Conservation (phyloP, 768 basidiomycete species). For the Mycena polygramma region DNA sequence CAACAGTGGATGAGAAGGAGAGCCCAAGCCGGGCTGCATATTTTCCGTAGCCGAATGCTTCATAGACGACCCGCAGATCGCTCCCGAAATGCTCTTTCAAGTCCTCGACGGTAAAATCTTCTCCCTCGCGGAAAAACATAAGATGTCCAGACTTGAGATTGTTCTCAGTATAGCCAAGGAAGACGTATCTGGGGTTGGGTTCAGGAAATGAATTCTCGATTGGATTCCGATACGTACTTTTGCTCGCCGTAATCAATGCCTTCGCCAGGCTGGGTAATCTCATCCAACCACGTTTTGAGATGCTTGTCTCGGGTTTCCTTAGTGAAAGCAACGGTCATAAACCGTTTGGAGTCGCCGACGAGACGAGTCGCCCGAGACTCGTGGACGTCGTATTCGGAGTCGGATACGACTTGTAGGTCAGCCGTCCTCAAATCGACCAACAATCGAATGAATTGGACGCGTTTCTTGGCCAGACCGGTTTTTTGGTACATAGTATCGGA, state of each 20-base stretch:
- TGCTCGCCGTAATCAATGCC: conserved; percentile 1
- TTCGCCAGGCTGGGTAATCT: conserved; percentile 21
- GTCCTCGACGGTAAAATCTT: conserved; percentile 26
- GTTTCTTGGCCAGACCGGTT: conserved; percentile 19
- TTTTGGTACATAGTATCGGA: conserved; percentile 23
- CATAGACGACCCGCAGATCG: conserved; percentile 36
- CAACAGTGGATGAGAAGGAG: conserved; percentile 41
- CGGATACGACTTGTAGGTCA: background rate
- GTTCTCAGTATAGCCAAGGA: conserved; percentile 38
- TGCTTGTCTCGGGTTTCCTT: background rate
- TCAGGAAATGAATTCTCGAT: conserved; percentile 13
- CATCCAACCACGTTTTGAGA: conserved; percentile 30
- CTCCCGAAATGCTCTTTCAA: conserved; percentile 38
- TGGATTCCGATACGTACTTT: conserved; percentile 25
- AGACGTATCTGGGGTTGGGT: conserved; percentile 28
- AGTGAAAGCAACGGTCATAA: conserved; percentile 31
- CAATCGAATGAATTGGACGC: conserved; percentile 23
- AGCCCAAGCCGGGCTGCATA: conserved; percentile 42
- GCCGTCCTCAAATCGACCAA: conserved; percentile 15
- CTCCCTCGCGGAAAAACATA: conserved; percentile 38
- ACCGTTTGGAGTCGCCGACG: conserved; percentile 33
- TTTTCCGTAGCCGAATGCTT: conserved; percentile 39
- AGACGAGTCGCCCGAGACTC: conserved; percentile 37
- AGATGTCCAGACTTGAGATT: conserved; percentile 37
- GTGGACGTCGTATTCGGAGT: conserved; percentile 24